phyloP scores from a whole-genome alignment of 192 early-diverging fungal genomes.

The Blastocladiella britannica region DNA sequence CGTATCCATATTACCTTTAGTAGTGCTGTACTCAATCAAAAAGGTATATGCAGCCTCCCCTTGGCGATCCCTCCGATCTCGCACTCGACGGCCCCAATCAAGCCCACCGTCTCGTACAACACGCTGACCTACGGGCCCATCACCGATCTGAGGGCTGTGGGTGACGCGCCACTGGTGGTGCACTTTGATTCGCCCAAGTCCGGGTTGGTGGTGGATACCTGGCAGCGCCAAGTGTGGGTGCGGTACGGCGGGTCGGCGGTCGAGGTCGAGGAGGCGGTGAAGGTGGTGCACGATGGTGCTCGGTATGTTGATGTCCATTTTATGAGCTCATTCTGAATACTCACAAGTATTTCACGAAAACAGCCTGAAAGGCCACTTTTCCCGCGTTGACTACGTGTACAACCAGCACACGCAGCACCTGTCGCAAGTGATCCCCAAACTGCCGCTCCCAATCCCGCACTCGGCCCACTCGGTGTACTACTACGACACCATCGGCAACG shows the following conservation, averaged over 20 bases:
- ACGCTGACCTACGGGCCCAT: slow-evolving; percentile 58
- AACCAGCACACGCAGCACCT: slow-evolving; percentile 15
- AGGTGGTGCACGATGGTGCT: slow-evolving; percentile 51
- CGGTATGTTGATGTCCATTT: slow-evolving; percentile 24
- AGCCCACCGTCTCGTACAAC: no score
- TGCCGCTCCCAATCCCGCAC: slow-evolving; percentile 40
- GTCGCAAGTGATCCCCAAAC: slow-evolving; percentile 28
- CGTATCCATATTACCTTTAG: neutral
- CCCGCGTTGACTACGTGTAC: slow-evolving; percentile 42
- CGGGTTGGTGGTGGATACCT: slow-evolving; percentile 29
- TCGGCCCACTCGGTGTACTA: slow-evolving; percentile 56
- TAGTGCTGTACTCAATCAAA: neutral
- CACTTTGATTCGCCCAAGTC: slow-evolving; percentile 44
- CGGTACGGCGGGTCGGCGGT: slow-evolving; percentile 65
- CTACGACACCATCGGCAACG: slow-evolving; percentile 84
- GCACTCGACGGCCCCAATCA: no score
- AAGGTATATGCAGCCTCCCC: no score
- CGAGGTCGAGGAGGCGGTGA: slow-evolving; percentile 59
- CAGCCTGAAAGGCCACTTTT: slow-evolving; percentile 38
- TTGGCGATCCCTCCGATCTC: no score
- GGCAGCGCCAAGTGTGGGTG: slow-evolving; percentile 53
- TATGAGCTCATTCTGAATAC: slow-evolving; percentile 7
- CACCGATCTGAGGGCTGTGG: slow-evolving; percentile 16
- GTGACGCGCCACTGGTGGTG: slow-evolving; percentile 21
- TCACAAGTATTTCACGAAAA: neutral